A percentile compares a stretch with the other conserved stretches of the same genome.
Conservation (phyloP, 2,329 filamentous ascomycete species). For the Claviceps pazoutovae region DNA sequence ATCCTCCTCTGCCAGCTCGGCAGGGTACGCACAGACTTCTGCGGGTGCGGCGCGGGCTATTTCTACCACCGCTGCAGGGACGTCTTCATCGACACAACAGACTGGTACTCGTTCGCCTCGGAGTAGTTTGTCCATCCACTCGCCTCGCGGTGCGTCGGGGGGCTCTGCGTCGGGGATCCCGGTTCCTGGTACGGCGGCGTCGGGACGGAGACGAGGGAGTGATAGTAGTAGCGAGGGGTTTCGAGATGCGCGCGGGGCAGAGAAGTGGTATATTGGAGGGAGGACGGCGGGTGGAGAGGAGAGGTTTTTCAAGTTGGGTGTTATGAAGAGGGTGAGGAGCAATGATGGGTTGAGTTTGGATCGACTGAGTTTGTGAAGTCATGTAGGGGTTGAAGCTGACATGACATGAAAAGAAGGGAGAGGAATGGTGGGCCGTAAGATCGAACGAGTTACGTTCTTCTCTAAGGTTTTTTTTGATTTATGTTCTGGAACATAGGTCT, state of each 20-base stretch:
- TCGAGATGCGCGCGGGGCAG: conserved; percentile 53
- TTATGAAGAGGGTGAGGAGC: conserved; percentile 58
- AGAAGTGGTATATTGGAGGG: conserved; percentile 74
- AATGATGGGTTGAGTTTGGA: conserved; percentile 63
- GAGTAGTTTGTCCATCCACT: conserved; percentile 16
- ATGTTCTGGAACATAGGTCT: background rate
- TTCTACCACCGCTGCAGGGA: conserved; percentile 13
- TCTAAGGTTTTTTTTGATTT: background rate
- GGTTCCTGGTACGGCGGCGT: conserved; percentile 27
- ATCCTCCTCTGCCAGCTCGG: conserved; percentile 14
- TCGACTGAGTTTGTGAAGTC: conserved; percentile 52
- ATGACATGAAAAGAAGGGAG: background rate
- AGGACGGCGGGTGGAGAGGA: conserved; percentile 65
- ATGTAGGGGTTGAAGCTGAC: background rate
- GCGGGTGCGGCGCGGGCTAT: conserved; percentile 10
- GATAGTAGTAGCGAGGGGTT: conserved; percentile 67
- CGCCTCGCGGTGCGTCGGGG: conserved; percentile 12
- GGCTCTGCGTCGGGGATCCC: conserved; percentile 11
- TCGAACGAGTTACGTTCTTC: no score
- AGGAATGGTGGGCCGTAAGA: background rate
- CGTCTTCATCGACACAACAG: conserved; percentile 11
- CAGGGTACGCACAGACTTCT: conserved; percentile 10
- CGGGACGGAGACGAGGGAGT: conserved; percentile 46
- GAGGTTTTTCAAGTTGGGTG: conserved; percentile 67
- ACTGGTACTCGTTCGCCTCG: conserved; percentile 15